These are phyloP conservation scores for Quercus tomentella DNA, from an alignment of 331 rosid genomes.

Conservation along the genomic window DNA sequence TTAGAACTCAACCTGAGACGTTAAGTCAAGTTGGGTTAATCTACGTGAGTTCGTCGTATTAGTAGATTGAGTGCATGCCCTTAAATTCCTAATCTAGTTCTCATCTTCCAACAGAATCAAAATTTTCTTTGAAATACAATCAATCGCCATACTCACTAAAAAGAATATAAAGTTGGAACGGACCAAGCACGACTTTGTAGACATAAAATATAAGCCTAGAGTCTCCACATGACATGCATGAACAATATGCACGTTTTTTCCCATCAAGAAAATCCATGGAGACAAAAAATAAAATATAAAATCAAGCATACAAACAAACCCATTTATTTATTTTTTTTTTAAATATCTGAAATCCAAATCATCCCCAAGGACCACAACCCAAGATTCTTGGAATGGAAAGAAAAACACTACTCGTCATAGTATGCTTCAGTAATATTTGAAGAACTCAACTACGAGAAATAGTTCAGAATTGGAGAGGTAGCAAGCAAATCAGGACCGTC, in stretches of 20 bases:
- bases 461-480: not conserved
- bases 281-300: not conserved
- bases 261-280: not conserved
- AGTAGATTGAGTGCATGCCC: too few species aligned
- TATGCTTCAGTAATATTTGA: not conserved
- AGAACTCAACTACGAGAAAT: not conserved
- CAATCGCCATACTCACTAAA: not conserved
- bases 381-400: not conserved
- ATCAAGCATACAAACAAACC: not conserved
- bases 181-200: not conserved
- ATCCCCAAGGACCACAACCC: not conserved
- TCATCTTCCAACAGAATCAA: not conserved
- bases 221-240: not conserved
- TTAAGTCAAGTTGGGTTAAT: too few species aligned
- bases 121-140: not conserved
- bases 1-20: too few species aligned
- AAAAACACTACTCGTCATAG: not conserved
- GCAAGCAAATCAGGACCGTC: slow-evolving; percentile 16
- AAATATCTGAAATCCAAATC: not conserved
- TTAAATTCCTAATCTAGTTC: not conserved
- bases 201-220: not conserved
- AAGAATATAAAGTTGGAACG: too few species aligned
- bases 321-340: not conserved
- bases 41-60: too few species aligned
- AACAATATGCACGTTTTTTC: not conserved